A percentile compares a stretch with the other conserved stretches of the same genome.
These are phyloP conservation scores for Neohortaea acidophila DNA, from an alignment of 495 filamentous ascomycete genomes.

Conservation along the genomic window DNA sequence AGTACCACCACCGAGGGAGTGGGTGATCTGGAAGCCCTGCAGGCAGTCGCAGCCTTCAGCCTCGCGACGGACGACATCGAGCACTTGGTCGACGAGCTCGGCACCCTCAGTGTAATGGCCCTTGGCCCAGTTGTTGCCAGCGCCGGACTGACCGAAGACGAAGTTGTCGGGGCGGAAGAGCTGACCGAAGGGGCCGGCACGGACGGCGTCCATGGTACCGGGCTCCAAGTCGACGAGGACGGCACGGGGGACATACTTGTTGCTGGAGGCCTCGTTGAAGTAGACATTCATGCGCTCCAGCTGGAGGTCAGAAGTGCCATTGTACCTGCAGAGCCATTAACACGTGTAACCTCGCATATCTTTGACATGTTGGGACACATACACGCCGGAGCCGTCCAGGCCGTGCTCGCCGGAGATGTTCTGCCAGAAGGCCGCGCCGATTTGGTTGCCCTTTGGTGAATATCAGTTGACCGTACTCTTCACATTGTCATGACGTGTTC, in stretches of 20 bases:
- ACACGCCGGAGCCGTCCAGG: conserved; percentile 89
- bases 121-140: conserved; percentile 99
- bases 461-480: conserved; percentile 1
- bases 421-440: conserved; percentile 99
- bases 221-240: conserved; percentile 99
- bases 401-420: conserved; percentile 98
- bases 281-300: conserved; percentile 99
- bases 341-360: too few relatives aligned
- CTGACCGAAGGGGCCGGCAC: conserved; percentile 95
- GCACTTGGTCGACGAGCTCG: conserved; percentile 93
- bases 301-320: conserved; percentile 95
- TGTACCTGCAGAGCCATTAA: conserved; percentile 53
- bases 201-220: conserved; percentile 98
- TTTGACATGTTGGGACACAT: conserved; percentile 33
- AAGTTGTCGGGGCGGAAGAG: conserved; percentile 99
- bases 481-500: too few relatives aligned
- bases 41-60: conserved; percentile 99
- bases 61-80: conserved; percentile 98
- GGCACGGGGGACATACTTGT: conserved; percentile 99
- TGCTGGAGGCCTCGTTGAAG: conserved; percentile 96
- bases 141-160: conserved; percentile 98
- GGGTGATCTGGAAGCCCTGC: conserved; percentile 99
- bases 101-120: conserved; percentile 99
- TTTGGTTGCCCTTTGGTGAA: conserved; percentile 86
- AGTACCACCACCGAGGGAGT: conserved; percentile 99